These are phyloP conservation scores for Microbotryum silenes-acaulis DNA, from an alignment of 1,284 basidiomycete genomes.

Conservation along the genomic window DNA sequence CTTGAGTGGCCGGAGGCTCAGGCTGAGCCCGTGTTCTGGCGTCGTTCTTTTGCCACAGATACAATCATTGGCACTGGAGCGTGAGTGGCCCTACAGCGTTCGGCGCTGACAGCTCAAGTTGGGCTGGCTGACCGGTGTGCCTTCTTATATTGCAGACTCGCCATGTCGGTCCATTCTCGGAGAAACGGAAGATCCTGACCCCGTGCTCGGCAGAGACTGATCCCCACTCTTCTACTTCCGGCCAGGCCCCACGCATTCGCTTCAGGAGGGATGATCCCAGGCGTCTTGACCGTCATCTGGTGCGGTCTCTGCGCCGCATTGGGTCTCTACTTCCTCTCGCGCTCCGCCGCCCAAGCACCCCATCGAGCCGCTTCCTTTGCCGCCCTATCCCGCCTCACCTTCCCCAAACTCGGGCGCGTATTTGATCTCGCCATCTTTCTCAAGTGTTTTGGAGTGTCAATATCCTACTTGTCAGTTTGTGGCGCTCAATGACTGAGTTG, in stretches of 20 bases:
- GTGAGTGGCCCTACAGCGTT: no score
- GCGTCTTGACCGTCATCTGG: conserved; percentile 77
- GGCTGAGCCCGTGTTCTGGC: no score
- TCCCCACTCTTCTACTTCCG: conserved; percentile 30
- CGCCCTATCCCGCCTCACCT: conserved; percentile 73
- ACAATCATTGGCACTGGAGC: no score
- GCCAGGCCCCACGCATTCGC: conserved; percentile 43
- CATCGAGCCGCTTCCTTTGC: conserved; percentile 74
- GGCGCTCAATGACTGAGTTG: conserved; percentile 11
- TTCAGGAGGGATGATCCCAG: conserved; percentile 49
- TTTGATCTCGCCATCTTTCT: conserved; percentile 91
- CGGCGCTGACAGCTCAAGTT: no score
- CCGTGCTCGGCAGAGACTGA: neutral
- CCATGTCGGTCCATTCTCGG: neutral
- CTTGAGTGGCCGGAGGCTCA: no score
- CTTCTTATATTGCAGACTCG: neutral
- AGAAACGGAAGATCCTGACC: neutral
- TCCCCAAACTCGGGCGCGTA: conserved; percentile 48
- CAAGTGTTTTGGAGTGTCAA: conserved; percentile 91
- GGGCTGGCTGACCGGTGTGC: no score
- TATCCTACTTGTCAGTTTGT: conserved; percentile 55
- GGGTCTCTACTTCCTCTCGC: conserved; percentile 79
- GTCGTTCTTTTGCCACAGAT: no score
- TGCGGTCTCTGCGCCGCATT: conserved; percentile 74
- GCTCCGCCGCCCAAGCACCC: conserved; percentile 74